Percentiles rank a stretch among this genome's conserved stretches.
Evolutionary conservation across 2,329 filamentous ascomycete species (phyloP).

Genomic region (Didymosphaeria variabile): DNA sequence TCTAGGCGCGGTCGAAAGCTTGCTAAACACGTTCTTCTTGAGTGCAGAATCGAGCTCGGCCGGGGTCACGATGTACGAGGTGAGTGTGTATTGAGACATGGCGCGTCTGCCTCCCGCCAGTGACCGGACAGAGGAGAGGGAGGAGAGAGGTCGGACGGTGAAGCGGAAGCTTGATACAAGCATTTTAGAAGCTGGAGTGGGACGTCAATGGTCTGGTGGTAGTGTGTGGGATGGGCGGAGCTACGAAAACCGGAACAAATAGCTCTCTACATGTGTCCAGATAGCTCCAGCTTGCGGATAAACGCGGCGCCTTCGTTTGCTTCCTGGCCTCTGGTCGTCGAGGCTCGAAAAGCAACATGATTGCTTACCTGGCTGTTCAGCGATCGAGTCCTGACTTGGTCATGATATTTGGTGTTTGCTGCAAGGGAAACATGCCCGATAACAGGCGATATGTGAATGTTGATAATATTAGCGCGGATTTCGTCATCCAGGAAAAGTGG

Average conservation of each 20-base stretch:
- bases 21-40: slow-evolving; percentile 79
- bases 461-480: slow-evolving; percentile 16
- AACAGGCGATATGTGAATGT: slow-evolving; percentile 14
- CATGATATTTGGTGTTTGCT: background rate
- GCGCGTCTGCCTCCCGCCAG: slow-evolving; percentile 30
- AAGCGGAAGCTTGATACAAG: slow-evolving; percentile 40
- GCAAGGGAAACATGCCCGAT: slow-evolving; percentile 11
- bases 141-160: slow-evolving; percentile 33
- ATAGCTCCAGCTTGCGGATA: slow-evolving; percentile 7
- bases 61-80: slow-evolving; percentile 86
- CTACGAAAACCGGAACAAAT: background rate
- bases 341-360: background rate
- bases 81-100: slow-evolving; percentile 61
- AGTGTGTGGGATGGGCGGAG: slow-evolving; percentile 12
- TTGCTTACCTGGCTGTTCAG: slow-evolving; percentile 1
- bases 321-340: background rate
- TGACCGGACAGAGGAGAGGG: slow-evolving; percentile 20
- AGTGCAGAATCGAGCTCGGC: slow-evolving; percentile 82
- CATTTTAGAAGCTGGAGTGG: slow-evolving; percentile 38
- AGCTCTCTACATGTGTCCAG: background rate
- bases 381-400: background rate
- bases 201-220: slow-evolving; percentile 12
- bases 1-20: slow-evolving; percentile 81
- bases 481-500: slow-evolving; percentile 31
- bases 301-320: background rate